A percentile compares a stretch with the other conserved stretches of the same genome.
These are phyloP conservation scores for Saccharum officinarum DNA, from an alignment of 176 grass and related monocot species.

Conservation along the genomic window DNA sequence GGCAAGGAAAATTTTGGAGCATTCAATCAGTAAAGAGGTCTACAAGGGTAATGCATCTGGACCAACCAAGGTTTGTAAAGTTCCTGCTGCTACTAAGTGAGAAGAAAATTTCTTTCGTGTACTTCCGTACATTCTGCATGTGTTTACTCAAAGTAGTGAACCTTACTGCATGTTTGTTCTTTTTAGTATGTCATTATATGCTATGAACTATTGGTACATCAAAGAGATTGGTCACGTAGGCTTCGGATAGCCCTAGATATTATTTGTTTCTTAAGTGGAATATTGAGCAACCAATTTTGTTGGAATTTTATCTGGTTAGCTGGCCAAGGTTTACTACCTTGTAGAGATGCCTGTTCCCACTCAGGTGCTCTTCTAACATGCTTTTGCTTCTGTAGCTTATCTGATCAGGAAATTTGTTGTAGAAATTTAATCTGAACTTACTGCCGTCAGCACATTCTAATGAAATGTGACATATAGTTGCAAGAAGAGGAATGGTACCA, in stretches of 20 bases:
- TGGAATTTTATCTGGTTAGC: conserved; percentile 2
- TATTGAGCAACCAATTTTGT: background rate
- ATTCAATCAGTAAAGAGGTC: conserved; percentile 96
- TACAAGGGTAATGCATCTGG: conserved; percentile 99
- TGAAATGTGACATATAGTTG: conserved; percentile 5
- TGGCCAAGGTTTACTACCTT: background rate
- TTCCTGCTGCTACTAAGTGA: conserved; percentile 9
- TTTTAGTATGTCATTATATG: conserved; percentile 18
- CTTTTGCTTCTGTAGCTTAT: background rate
- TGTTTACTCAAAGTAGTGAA: conserved; percentile 20
- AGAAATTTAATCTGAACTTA: conserved; percentile 18
- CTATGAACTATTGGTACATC: background rate
- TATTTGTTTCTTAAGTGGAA: conserved; percentile 8
- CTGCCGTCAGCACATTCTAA: background rate
- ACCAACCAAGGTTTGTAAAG: conserved; percentile 81
- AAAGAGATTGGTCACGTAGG: conserved; percentile 5
- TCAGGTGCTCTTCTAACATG: conserved; percentile 9
- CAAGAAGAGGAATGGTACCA: background rate
- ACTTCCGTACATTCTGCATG: background rate
- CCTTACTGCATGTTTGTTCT: background rate
- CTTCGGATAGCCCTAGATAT: background rate
- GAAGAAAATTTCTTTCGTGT: background rate
- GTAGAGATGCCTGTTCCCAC: background rate
- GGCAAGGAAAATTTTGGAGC: conserved; percentile 90
- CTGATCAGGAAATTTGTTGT: background rate